These are phyloP conservation scores for Panaeolus papilionaceus DNA, from an alignment of 768 basidiomycete genomes.

Conservation along the genomic window DNA sequence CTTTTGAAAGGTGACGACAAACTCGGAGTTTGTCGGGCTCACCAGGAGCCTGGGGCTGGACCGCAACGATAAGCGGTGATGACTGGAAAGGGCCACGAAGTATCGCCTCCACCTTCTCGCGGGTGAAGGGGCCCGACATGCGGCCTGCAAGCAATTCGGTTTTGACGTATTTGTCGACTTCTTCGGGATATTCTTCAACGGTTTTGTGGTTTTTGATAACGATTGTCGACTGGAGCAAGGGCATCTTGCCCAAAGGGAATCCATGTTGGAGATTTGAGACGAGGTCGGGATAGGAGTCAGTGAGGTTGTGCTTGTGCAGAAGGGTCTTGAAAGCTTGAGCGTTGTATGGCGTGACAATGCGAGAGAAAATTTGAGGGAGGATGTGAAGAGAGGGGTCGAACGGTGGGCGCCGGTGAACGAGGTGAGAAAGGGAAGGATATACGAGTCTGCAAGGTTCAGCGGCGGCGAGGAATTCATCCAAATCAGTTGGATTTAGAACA, in stretches of 20 bases:
- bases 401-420: not conserved
- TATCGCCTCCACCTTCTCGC: constrained; percentile 24
- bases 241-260: constrained; percentile 42
- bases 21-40: constrained; percentile 32
- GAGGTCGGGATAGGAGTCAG: constrained; percentile 34
- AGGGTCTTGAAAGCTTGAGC: too few species aligned
- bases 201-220: constrained; percentile 10
- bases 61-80: constrained; percentile 34
- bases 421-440: not conserved
- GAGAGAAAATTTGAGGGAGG: constrained; percentile 27
- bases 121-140: constrained; percentile 37
- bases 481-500: constrained; percentile 5
- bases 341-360: too few species aligned
- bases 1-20: constrained; percentile 37
- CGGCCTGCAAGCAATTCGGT: constrained; percentile 28
- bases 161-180: constrained; percentile 27
- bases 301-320: constrained; percentile 32
- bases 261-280: constrained; percentile 34
- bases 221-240: too few species aligned
- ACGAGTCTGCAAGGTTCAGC: not conserved
- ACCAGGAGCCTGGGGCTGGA: constrained; percentile 32
- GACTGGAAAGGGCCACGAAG: constrained; percentile 36
- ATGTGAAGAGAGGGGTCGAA: constrained; percentile 5
- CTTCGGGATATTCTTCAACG: not conserved
- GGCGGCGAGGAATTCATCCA: constrained; percentile 15